A percentile compares a stretch with the other conserved stretches of the same genome.
Conservation (phyloP, 495 filamentous ascomycete genomes). For the Podospora fimiseda region DNA sequence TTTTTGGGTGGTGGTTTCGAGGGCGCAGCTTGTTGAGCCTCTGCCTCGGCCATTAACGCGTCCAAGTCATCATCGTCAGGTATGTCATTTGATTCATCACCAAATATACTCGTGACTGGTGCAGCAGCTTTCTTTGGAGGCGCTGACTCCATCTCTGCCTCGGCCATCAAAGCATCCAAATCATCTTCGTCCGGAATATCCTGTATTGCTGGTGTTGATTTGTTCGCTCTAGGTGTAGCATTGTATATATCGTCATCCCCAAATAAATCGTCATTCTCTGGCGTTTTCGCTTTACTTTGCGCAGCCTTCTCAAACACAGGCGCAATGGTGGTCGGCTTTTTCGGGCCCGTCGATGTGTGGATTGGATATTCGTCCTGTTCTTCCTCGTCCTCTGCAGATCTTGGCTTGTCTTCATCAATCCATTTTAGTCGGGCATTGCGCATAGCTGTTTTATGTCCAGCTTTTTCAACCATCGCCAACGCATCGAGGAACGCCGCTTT, state of each 20-base stretch:
- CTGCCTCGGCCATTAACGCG: conserved; percentile 44
- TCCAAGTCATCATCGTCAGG: conserved; percentile 47
- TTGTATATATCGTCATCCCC: conserved; percentile 39
- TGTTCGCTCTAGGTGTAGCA: conserved; percentile 29
- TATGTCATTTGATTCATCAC: conserved; percentile 26
- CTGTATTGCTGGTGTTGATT: conserved; percentile 7
- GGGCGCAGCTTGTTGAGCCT: too few species aligned
- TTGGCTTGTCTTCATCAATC: conserved; percentile 71
- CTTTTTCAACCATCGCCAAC: conserved; percentile 84
- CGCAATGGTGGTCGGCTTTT: conserved; percentile 35
- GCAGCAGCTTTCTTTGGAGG: not conserved
- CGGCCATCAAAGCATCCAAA: conserved; percentile 46
- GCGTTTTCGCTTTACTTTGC: conserved; percentile 26
- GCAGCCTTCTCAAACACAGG: conserved; percentile 41
- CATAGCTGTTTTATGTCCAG: conserved; percentile 78
- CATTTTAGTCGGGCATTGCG: conserved; percentile 59
- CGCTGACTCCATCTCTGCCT: conserved; percentile 30
- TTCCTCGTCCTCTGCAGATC: conserved; percentile 45
- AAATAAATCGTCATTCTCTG: conserved; percentile 23
- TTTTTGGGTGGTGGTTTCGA: too few species aligned
- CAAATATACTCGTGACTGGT: conserved; percentile 13
- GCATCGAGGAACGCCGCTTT: conserved; percentile 92
- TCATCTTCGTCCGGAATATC: conserved; percentile 43
- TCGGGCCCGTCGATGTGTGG: conserved; percentile 22
- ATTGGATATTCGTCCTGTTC: conserved; percentile 33